Evolutionary conservation across 78 protist species (phyloP).

Genomic region (Dictyostelium purpureum): DNA sequence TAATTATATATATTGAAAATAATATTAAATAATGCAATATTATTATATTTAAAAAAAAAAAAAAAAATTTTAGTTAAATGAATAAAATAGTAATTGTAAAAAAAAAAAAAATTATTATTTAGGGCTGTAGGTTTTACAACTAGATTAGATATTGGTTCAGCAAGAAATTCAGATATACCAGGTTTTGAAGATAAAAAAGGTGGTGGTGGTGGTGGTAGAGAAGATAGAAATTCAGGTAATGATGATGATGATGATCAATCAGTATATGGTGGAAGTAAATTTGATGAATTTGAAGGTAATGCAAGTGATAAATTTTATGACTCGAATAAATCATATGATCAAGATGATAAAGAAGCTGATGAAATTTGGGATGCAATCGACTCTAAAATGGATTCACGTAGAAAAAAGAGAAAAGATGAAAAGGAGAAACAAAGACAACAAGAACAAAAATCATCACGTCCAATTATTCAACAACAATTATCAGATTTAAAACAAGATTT

Average conservation of each 20-base stretch:
- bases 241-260: conserved; percentile 85
- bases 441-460: conserved; percentile 66
- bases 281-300: conserved; percentile 93
- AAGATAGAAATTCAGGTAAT: conserved; percentile 7
- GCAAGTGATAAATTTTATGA: conserved; percentile 70
- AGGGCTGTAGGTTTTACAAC: conserved; percentile 96
- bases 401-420: conserved; percentile 76
- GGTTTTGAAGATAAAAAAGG: conserved; percentile 22
- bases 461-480: conserved; percentile 90
- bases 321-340: conserved; percentile 83
- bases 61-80: background rate
- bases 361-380: conserved; percentile 83
- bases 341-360: conserved; percentile 93
- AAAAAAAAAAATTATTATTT: background rate
- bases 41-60: background rate
- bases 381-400: conserved; percentile 81
- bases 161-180: conserved; percentile 59
- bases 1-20: background rate
- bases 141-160: conserved; percentile 94
- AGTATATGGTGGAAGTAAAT: conserved; percentile 83
- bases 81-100: background rate
- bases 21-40: no score
- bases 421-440: background rate
- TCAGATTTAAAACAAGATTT: conserved; percentile 88
- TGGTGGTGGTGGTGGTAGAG: conserved; percentile 3